A percentile compares a stretch with the other conserved stretches of the same genome.
Evolutionary conservation across 2,329 filamentous ascomycete species (phyloP).

Genomic region (Diaporthe vexans): DNA sequence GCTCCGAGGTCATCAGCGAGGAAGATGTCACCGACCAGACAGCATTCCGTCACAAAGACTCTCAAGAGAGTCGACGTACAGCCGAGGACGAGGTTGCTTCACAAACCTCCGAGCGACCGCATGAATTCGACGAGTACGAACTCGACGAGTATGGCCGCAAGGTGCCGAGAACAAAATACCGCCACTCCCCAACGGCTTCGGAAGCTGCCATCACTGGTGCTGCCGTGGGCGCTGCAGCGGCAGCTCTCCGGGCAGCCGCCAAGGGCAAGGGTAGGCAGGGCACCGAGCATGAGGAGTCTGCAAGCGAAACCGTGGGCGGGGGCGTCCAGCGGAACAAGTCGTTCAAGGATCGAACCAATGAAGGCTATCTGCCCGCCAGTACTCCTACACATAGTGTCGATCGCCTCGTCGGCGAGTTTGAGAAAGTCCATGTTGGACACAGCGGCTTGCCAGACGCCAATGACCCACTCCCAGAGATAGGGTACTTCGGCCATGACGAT

Average conservation of each 20-base stretch:
- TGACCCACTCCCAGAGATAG: constrained; percentile 83
- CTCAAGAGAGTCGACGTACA: constrained; percentile 54
- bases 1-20: constrained; percentile 55
- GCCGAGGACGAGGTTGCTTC: constrained; percentile 58
- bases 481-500: constrained; percentile 69
- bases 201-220: constrained; percentile 71
- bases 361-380: constrained; percentile 67
- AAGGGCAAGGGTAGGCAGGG: constrained; percentile 61
- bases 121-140: constrained; percentile 64
- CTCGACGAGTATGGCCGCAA: constrained; percentile 71
- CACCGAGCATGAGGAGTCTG: constrained; percentile 48
- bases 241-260: constrained; percentile 62
- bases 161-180: constrained; percentile 60
- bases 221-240: constrained; percentile 67
- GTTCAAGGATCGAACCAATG: constrained; percentile 75
- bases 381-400: constrained; percentile 73
- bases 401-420: constrained; percentile 65
- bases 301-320: constrained; percentile 59
- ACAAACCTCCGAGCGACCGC: constrained; percentile 54
- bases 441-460: constrained; percentile 78
- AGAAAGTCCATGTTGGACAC: constrained; percentile 71
- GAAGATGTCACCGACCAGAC: constrained; percentile 52
- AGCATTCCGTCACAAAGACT: constrained; percentile 55
- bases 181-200: constrained; percentile 67
- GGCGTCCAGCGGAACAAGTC: constrained; percentile 73